These are phyloP conservation scores for Pelargonium fulgidum DNA, from an alignment of 441 rosid species.

Conservation along the genomic window DNA sequence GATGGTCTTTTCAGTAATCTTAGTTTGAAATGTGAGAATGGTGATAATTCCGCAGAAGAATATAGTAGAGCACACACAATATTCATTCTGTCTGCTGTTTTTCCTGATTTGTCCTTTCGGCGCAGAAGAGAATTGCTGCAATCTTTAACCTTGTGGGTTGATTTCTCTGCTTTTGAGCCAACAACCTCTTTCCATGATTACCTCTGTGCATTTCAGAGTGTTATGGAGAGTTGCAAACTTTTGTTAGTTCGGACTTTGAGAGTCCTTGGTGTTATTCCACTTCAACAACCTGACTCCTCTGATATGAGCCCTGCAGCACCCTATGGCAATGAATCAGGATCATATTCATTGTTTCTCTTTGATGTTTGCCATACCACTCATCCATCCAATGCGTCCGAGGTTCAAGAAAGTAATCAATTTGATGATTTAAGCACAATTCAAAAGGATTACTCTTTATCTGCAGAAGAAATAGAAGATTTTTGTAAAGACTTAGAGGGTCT, in stretches of 20 bases:
- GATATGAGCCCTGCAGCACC: constrained; percentile 22
- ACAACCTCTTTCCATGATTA: constrained; percentile 63
- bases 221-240: constrained; percentile 54
- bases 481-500: constrained; percentile 45
- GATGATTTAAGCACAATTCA: constrained; percentile 23
- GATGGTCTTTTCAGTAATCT: constrained; percentile 55
- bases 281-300: constrained; percentile 33
- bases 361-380: constrained; percentile 26
- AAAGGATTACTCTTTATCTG: constrained; percentile 32
- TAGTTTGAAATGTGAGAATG: constrained; percentile 32
- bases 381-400: constrained; percentile 30
- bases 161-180: constrained; percentile 55
- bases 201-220: constrained; percentile 55
- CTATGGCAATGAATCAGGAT: constrained; percentile 27
- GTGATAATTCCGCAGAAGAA: constrained; percentile 32
- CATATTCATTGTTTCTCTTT: constrained; percentile 43
- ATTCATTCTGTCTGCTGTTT: constrained; percentile 55
- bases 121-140: constrained; percentile 46
- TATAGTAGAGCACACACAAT: constrained; percentile 47
- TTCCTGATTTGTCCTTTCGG: constrained; percentile 55
- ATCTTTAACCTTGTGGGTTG: constrained; percentile 53
- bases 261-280: constrained; percentile 38
- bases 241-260: constrained; percentile 40
- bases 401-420: constrained; percentile 24
- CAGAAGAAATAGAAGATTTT: constrained; percentile 50